These are phyloP conservation scores for Cutaneotrichosporon mucoides DNA, from an alignment of 1,284 basidiomycete species.

Conservation along the genomic window DNA sequence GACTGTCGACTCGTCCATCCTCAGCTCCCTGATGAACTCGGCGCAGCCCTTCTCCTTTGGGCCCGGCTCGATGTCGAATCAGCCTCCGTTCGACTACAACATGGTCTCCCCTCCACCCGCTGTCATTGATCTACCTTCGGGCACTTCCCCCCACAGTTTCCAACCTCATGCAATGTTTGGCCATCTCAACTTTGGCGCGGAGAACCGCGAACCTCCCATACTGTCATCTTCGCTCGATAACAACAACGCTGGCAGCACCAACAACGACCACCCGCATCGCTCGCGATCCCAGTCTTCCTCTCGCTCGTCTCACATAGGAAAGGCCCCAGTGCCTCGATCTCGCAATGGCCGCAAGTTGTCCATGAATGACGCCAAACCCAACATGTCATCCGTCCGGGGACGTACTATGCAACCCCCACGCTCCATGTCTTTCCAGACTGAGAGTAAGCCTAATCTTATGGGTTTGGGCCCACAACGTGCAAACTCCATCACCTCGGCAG, in stretches of 20 bases:
- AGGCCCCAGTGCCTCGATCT: slow-evolving; percentile 27
- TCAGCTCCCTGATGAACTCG: slow-evolving; percentile 29
- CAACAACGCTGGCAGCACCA: slow-evolving; percentile 3
- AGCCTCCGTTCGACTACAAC: slow-evolving; percentile 30
- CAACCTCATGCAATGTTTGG: slow-evolving; percentile 31
- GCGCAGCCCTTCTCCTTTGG: slow-evolving; percentile 18
- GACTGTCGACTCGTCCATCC: slow-evolving; percentile 38
- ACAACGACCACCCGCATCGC: slow-evolving; percentile 17
- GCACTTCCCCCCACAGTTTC: slow-evolving; percentile 23
- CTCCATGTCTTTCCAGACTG: slow-evolving; percentile 20
- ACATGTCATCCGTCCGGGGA: slow-evolving; percentile 10
- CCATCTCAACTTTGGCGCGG: slow-evolving; percentile 32
- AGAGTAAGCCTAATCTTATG: slow-evolving; percentile 13
- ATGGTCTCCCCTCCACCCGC: slow-evolving; percentile 30
- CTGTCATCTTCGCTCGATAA: slow-evolving; percentile 13
- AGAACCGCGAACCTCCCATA: slow-evolving; percentile 37
- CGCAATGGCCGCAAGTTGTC: slow-evolving; percentile 33
- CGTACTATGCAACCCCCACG: slow-evolving; percentile 19
- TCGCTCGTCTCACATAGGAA: slow-evolving; percentile 32
- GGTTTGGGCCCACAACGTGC: slow-evolving; percentile 10
- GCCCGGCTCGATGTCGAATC: slow-evolving; percentile 9
- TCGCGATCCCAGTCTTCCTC: slow-evolving; percentile 35
- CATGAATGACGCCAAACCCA: slow-evolving; percentile 37
- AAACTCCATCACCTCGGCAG: slow-evolving; percentile 15
- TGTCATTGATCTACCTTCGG: slow-evolving; percentile 13